Percentiles rank a stretch among this genome's conserved stretches.
phyloP scores from a whole-genome alignment of 805 yeast species.

The Zygosaccharomyces bisporus region DNA sequence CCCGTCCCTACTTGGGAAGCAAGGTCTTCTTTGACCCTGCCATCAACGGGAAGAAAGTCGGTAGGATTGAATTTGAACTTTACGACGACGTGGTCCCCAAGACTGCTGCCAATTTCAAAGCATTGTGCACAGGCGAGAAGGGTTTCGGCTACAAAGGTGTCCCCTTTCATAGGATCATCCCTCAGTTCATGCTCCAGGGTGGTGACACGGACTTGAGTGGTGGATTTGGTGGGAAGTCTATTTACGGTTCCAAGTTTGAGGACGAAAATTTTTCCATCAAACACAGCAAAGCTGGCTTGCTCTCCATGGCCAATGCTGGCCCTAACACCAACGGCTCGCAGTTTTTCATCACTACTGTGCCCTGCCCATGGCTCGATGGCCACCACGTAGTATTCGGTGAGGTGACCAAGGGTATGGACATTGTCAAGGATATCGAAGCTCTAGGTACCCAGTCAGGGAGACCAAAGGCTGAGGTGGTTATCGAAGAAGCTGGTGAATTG shows the following conservation, averaged over 20 bases:
- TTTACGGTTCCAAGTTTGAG: conserved; percentile 63
- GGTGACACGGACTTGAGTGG: conserved; percentile 83
- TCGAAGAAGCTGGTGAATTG: conserved; percentile 59
- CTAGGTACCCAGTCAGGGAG: conserved; percentile 66
- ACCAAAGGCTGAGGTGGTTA: conserved; percentile 59
- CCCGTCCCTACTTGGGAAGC: conserved; percentile 44
- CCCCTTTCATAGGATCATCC: conserved; percentile 90
- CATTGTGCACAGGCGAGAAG: conserved; percentile 85
- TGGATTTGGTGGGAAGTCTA: conserved; percentile 92
- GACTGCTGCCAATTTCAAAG: conserved; percentile 79
- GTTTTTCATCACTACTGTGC: conserved; percentile 90
- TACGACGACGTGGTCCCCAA: conserved; percentile 54
- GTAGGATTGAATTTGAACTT: conserved; percentile 37
- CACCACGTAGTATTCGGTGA: conserved; percentile 95
- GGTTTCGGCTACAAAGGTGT: conserved; percentile 81
- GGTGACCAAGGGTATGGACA: conserved; percentile 77
- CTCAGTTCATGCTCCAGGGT: conserved; percentile 95
- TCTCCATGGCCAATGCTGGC: conserved; percentile 98
- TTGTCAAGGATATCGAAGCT: conserved; percentile 62
- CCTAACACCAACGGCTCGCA: conserved; percentile 98
- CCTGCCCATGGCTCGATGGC: conserved; percentile 87
- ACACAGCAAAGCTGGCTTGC: conserved; percentile 77
- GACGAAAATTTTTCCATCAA: conserved; percentile 72
- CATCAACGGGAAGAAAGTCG: conserved; percentile 45
- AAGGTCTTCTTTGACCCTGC: conserved; percentile 58